phyloP scores from a whole-genome alignment of 805 yeast genomes.

The Wickerhamomyces rabaulensis region DNA sequence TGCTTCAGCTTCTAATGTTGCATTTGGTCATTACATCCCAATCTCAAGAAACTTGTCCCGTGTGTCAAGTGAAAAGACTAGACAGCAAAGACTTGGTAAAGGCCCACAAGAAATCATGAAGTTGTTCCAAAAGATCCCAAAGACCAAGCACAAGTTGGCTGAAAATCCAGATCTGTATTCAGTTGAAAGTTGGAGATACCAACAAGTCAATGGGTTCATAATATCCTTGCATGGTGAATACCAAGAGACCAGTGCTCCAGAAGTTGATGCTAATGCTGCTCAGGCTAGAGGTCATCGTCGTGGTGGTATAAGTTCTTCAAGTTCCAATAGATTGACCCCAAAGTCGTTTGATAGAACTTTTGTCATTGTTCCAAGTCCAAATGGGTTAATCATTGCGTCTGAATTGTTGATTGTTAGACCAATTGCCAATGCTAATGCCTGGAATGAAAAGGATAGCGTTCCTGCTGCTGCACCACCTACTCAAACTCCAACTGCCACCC shows the following conservation, averaged over 20 bases:
- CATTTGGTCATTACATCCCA: slow-evolving; percentile 66
- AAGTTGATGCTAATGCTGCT: slow-evolving; percentile 24
- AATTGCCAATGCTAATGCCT: slow-evolving; percentile 48
- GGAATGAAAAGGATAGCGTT: slow-evolving; percentile 32
- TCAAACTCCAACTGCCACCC: neutral
- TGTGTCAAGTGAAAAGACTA: slow-evolving; percentile 47
- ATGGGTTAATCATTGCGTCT: slow-evolving; percentile 78
- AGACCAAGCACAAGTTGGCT: slow-evolving; percentile 64
- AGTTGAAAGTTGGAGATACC: slow-evolving; percentile 70
- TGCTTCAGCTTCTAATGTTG: slow-evolving; percentile 28
- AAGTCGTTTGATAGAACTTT: slow-evolving; percentile 87
- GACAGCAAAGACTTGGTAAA: slow-evolving; percentile 51
- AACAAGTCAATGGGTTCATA: slow-evolving; percentile 71
- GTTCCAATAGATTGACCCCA: slow-evolving; percentile 35
- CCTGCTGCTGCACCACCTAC: slow-evolving; percentile 8
- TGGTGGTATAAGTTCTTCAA: slow-evolving; percentile 23
- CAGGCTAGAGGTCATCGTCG: slow-evolving; percentile 20
- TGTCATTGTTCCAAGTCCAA: slow-evolving; percentile 64
- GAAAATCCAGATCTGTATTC: slow-evolving; percentile 62
- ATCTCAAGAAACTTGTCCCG: slow-evolving; percentile 73
- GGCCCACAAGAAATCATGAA: slow-evolving; percentile 67
- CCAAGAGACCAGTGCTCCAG: slow-evolving; percentile 61
- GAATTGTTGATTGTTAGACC: slow-evolving; percentile 72
- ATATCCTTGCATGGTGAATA: slow-evolving; percentile 81
- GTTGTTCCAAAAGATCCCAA: slow-evolving; percentile 67